phyloP scores from a whole-genome alignment of 2,329 filamentous ascomycete species.

The Fusarium stilboides region DNA sequence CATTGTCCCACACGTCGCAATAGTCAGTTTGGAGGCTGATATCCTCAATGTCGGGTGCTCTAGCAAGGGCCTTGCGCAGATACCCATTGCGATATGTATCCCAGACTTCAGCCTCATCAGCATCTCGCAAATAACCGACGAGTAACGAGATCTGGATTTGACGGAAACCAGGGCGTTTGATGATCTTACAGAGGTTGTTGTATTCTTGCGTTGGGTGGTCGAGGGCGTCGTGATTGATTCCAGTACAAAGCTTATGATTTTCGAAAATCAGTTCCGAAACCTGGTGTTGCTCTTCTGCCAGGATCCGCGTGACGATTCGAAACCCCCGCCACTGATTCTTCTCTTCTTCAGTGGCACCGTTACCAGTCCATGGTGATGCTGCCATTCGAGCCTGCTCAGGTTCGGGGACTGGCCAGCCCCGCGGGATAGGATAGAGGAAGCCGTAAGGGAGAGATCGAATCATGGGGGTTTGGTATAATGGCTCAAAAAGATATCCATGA shows the following conservation, averaged over 20 bases:
- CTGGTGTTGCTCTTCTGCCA: background rate
- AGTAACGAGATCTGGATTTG: background rate
- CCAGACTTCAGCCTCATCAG: background rate
- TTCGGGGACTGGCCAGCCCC: background rate
- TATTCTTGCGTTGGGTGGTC: background rate
- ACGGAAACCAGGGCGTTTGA: background rate
- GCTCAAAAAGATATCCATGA: background rate
- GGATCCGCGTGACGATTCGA: background rate
- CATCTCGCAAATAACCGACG: background rate
- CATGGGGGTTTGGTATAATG: background rate
- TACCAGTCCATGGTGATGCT: background rate
- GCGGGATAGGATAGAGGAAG: background rate
- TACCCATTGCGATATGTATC: background rate
- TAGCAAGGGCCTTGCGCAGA: background rate
- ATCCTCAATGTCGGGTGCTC: background rate
- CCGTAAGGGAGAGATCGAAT: background rate
- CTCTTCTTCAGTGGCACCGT: background rate
- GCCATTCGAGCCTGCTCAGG: rapidly evolving
- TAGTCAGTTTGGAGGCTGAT: background rate
- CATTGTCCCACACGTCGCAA: background rate
- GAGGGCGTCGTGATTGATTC: background rate
- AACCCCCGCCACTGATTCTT: background rate
- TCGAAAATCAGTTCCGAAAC: background rate
- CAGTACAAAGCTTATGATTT: background rate
- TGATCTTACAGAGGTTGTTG: background rate